Evolutionary conservation across 768 basidiomycete genomes (phyloP).

Genomic region (Tricholoma terreum): DNA sequence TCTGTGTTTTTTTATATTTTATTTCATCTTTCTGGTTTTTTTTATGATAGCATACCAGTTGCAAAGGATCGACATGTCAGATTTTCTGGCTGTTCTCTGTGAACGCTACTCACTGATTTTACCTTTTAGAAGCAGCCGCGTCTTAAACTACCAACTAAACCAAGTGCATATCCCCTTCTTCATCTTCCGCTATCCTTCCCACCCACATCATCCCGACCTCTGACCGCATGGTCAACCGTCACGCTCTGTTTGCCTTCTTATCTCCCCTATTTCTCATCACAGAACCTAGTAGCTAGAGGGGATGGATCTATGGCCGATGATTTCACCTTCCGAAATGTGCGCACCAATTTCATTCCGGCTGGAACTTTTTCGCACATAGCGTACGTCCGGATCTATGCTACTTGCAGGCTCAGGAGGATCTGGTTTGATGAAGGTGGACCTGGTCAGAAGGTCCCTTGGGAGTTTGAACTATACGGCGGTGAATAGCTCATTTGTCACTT

Average conservation of each 20-base stretch:
- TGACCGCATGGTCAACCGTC: conserved; percentile 72
- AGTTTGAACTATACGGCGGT: conserved; percentile 63
- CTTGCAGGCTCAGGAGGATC: conserved; percentile 70
- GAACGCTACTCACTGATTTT: neutral
- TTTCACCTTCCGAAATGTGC: conserved; percentile 11
- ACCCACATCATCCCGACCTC: conserved; percentile 44
- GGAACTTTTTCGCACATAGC: conserved; percentile 63
- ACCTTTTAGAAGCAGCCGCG: conserved; percentile 49
- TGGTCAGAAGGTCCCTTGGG: conserved; percentile 61
- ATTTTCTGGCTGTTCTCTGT: neutral
- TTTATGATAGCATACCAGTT: conserved; percentile 4
- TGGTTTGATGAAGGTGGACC: conserved; percentile 67
- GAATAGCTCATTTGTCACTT: conserved; percentile 7
- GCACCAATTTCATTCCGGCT: conserved; percentile 37
- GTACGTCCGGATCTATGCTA: conserved; percentile 76
- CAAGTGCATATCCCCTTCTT: conserved; percentile 49
- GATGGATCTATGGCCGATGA: conserved; percentile 18
- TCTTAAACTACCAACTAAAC: conserved; percentile 37
- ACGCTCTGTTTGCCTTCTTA: conserved; percentile 57
- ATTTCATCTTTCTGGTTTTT: too few species aligned
- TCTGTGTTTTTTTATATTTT: too few species aligned
- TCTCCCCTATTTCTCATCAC: conserved; percentile 58
- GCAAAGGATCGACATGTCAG: neutral
- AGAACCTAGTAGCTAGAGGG: conserved; percentile 30
- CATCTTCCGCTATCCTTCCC: conserved; percentile 73